A percentile compares a stretch with the other conserved stretches of the same genome.
These are phyloP conservation scores for Globisporangium spinosum DNA, from an alignment of 352 stramenopile genomes.

Conservation along the genomic window DNA sequence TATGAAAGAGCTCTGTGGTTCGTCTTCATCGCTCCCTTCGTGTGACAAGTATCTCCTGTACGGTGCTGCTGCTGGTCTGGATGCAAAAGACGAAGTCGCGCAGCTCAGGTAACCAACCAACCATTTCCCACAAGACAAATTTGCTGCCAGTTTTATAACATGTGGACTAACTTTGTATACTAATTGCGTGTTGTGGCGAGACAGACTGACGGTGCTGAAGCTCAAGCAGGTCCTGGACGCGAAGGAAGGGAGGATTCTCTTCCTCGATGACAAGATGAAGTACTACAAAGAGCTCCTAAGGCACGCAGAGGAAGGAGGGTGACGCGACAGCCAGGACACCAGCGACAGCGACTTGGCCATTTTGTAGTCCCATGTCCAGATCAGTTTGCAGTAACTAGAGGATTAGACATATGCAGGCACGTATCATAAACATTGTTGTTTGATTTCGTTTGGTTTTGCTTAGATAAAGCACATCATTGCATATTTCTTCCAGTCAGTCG, in stretches of 20 bases:
- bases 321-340: too few species aligned
- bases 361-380: too few species aligned
- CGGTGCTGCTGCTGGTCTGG: background rate
- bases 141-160: background rate
- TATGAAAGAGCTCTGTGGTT: background rate
- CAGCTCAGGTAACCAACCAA: conserved; percentile 24
- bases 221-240: conserved; percentile 52
- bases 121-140: background rate
- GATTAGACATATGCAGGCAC: too few species aligned
- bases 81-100: conserved; percentile 14
- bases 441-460: background rate
- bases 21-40: background rate
- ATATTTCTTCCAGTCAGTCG: background rate
- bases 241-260: conserved; percentile 58
- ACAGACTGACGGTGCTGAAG: conserved; percentile 47
- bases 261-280: conserved; percentile 49
- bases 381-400: too few species aligned
- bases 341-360: too few species aligned
- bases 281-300: conserved; percentile 33
- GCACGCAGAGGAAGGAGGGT: background rate
- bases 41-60: background rate
- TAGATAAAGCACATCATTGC: background rate
- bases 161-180: background rate
- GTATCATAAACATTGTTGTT: background rate
- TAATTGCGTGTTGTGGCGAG: background rate